Evolutionary conservation across 352 stramenopile genomes (phyloP), one percentile per base, ranked within the genome.

Genomic region (Phytophthora palmivora): DNA sequence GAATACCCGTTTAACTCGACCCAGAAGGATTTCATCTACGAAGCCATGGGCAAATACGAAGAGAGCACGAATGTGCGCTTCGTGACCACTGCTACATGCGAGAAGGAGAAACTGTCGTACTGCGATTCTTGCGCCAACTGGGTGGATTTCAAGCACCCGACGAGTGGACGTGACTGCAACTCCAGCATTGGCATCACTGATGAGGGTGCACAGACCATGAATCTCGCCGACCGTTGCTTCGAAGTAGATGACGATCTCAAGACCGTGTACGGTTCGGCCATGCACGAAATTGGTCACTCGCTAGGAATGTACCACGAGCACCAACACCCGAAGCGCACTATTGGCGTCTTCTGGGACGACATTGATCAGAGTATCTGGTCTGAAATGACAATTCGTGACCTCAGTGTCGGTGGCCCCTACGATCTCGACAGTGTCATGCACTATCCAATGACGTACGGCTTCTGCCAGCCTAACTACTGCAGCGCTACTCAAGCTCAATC

Each of bases 261-360:
- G 71, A 82, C 80, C 16, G 80, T 84, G 47, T 91, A 86, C 54
- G 84, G 84, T 14, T 84, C 82, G 44, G 79, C 81, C 64, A 90
- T 94, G 78, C 84, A 94, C 70, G 85, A 94, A 53, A 88, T 94
- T 33, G 77, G 82, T n/a, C 85, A 94, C 68, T 77, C 73, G 24
- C 55, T 94, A 11, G 85, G 83, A 7, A 63, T 94, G 49, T 94
- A 92, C 74, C 83, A 94, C 67, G 85, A 94, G 63, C 82, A 94
- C 67, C 82, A 91, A 67, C 85, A 94, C 60, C 79, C 82, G 15
- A 58, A 78, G n/a, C 82, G 82, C 60, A 74, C 63, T 22, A 84
- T 92, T 36, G 78, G 74, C 28, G 67, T 94, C 26, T 90, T 94
- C 63, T 91, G 80, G 79, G 80, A 92, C 57, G 63, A 87, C 55